A percentile compares a stretch with the other conserved stretches of the same genome.
phyloP scores from a whole-genome alignment of 208 protist genomes.

The Tritrichomonas musculus region DNA sequence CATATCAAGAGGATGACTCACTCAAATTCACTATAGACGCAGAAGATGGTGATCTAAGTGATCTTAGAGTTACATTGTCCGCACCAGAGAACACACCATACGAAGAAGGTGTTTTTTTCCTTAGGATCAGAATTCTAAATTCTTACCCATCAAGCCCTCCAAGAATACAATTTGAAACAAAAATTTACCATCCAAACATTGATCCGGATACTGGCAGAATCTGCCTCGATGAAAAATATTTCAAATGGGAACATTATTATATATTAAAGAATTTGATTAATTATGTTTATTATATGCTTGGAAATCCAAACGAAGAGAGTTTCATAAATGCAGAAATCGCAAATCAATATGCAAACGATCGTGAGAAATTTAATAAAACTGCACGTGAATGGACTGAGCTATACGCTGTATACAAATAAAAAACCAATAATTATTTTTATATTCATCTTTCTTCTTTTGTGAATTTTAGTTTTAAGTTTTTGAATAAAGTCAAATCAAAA shows the following conservation, averaged over 20 bases:
- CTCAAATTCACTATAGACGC: too few species aligned
- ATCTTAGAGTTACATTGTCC: too few species aligned
- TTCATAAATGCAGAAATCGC: slow-evolving; percentile 45
- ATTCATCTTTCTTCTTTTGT: too few species aligned
- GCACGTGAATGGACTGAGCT: slow-evolving; percentile 76
- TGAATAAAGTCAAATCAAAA: too few species aligned
- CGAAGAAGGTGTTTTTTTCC: slow-evolving; percentile 87
- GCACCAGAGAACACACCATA: slow-evolving; percentile 77
- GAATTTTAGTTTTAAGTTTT: too few species aligned
- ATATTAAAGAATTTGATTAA: slow-evolving; percentile 96
- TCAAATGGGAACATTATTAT: slow-evolving; percentile 85
- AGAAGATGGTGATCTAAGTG: too few species aligned
- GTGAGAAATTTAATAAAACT: slow-evolving; percentile 56
- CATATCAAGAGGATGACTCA: too few species aligned
- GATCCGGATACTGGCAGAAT: slow-evolving; percentile 88
- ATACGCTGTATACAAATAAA: slow-evolving; percentile 54
- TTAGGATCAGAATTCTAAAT: slow-evolving; percentile 94
- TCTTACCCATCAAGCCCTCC: slow-evolving; percentile 73
- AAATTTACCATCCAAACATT: slow-evolving; percentile 81
- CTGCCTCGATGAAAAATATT: slow-evolving; percentile 94
- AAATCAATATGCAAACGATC: slow-evolving; percentile 45
- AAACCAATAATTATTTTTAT: too few species aligned
- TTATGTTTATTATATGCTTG: slow-evolving; percentile 92
- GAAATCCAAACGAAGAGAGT: slow-evolving; percentile 97
- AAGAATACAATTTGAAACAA: slow-evolving; percentile 62